phyloP scores from a whole-genome alignment of 2,329 filamentous ascomycete genomes.

The Rhexocercosporidium sp. region DNA sequence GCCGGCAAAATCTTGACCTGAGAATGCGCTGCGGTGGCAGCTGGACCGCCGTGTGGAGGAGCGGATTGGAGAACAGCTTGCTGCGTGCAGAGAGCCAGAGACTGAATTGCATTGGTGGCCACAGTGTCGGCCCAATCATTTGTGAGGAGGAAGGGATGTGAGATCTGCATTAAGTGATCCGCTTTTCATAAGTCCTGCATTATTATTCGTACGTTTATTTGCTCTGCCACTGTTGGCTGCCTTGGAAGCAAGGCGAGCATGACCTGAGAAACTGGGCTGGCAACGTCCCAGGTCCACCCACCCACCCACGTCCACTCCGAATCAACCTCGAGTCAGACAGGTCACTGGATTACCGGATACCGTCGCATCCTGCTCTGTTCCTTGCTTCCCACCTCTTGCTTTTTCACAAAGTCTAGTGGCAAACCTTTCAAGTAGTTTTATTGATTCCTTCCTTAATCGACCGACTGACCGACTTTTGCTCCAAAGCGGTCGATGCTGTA shows the following conservation, averaged over 20 bases:
- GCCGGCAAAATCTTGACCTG: not conserved
- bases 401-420: not conserved
- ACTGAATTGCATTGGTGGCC: conserved; percentile 14
- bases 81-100: not conserved
- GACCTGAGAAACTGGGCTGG: not conserved
- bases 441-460: not conserved
- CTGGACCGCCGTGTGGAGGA: conserved; percentile 7
- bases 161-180: conserved; percentile 17
- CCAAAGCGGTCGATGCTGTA: not conserved
- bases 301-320: not conserved
- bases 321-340: conserved; percentile 1
- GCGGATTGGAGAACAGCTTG: conserved; percentile 9
- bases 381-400: not conserved
- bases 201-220: conserved; percentile 13
- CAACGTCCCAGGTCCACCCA: not conserved
- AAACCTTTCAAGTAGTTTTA: not conserved
- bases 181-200: conserved; percentile 23
- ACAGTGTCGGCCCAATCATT: conserved; percentile 26
- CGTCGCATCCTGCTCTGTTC: not conserved
- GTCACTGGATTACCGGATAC: not conserved
- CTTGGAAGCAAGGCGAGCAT: not conserved
- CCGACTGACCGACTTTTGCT: not conserved
- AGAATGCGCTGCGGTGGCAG: conserved; percentile 14
- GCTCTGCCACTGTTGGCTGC: not conserved
- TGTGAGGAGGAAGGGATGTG: not conserved